Evolutionary conservation across 179 eudicot species (phyloP).

Genomic region (Camellia oleifera): DNA sequence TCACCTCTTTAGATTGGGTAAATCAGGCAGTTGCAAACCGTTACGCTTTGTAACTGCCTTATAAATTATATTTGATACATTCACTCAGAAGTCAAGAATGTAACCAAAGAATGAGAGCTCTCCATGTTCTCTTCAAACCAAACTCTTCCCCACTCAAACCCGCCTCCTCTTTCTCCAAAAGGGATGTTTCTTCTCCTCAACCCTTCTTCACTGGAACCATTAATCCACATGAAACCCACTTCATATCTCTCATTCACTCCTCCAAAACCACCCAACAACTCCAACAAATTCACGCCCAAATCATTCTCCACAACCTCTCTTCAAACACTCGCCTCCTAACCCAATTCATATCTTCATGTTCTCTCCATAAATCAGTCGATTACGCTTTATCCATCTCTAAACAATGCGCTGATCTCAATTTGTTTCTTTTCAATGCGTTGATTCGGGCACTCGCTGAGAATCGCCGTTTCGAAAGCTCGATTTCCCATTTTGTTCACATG

Average conservation of each 20-base stretch:
- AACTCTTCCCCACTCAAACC: background rate
- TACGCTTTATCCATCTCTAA: slow-evolving; percentile 26
- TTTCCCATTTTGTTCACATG: slow-evolving; percentile 25
- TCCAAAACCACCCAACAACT: slow-evolving; percentile 27
- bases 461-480: slow-evolving; percentile 5
- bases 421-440: slow-evolving; percentile 19
- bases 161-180: background rate
- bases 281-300: slow-evolving; percentile 32
- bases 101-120: background rate
- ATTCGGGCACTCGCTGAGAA: slow-evolving; percentile 26
- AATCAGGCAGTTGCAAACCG: no score
- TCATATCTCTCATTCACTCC: slow-evolving; percentile 34
- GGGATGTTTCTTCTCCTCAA: background rate
- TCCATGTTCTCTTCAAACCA: background rate
- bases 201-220: background rate
- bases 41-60: no score
- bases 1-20: no score
- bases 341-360: slow-evolving; percentile 31
- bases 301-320: slow-evolving; percentile 19
- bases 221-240: slow-evolving; percentile 17
- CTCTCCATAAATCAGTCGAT: slow-evolving; percentile 5
- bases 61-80: no score
- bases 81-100: no score
- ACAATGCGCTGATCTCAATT: slow-evolving; percentile 16
- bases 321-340: slow-evolving; percentile 21